A percentile compares a stretch with the other conserved stretches of the same genome.
These are phyloP conservation scores for Pichia pseudocactophila DNA, from an alignment of 805 yeast species.

Conservation along the genomic window DNA sequence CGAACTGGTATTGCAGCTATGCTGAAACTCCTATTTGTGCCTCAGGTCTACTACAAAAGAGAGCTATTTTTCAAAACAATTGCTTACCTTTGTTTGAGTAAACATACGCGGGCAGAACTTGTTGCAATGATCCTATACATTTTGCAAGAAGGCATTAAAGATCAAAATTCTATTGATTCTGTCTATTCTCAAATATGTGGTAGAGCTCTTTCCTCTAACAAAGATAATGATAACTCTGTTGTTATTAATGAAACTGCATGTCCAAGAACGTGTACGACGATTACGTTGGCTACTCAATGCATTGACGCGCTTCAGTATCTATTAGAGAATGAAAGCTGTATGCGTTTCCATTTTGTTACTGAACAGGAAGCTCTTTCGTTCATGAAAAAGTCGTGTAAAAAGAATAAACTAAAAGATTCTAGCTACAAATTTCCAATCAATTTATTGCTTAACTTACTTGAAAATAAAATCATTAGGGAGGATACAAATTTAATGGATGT, in stretches of 20 bases:
- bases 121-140: conserved; percentile 59
- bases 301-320: conserved; percentile 67
- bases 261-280: conserved; percentile 59
- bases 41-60: conserved; percentile 55
- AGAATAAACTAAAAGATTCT: conserved; percentile 31
- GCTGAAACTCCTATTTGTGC: conserved; percentile 61
- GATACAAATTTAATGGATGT: conserved; percentile 72
- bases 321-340: conserved; percentile 55
- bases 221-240: not conserved
- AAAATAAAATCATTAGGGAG: conserved; percentile 54
- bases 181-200: conserved; percentile 49
- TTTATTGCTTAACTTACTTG: conserved; percentile 51
- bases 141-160: conserved; percentile 65
- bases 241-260: conserved; percentile 7
- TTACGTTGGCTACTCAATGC: conserved; percentile 66
- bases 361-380: conserved; percentile 59
- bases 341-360: conserved; percentile 66
- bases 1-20: conserved; percentile 67
- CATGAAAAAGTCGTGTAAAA: conserved; percentile 29
- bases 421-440: conserved; percentile 65
- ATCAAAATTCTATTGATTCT: conserved; percentile 51
- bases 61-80: conserved; percentile 59
- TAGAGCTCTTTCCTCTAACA: conserved; percentile 30
- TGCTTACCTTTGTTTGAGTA: conserved; percentile 60
- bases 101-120: conserved; percentile 70